Evolutionary conservation across 352 stramenopile genomes (phyloP).

Genomic region (Phytophthora tentaculata): DNA sequence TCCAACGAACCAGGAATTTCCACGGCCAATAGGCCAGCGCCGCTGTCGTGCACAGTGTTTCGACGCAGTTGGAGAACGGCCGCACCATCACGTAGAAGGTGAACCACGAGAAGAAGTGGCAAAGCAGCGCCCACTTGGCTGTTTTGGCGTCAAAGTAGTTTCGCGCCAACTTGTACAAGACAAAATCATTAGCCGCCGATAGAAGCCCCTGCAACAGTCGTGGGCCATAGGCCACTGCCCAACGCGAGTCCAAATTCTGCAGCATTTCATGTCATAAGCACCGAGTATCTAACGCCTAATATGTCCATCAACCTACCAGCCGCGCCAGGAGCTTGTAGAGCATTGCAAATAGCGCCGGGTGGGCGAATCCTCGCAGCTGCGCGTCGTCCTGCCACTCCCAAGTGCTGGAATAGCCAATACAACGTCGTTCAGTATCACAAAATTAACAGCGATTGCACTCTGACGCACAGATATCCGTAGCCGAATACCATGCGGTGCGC

Average conservation of each 20-base stretch:
- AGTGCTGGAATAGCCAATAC: constrained; percentile 48
- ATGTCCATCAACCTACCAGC: constrained; percentile 38
- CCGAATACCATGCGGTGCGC: constrained; percentile 88
- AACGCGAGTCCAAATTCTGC: constrained; percentile 82
- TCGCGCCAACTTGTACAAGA: constrained; percentile 67
- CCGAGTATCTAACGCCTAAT: not conserved
- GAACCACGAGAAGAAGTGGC: constrained; percentile 86
- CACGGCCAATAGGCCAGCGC: constrained; percentile 84
- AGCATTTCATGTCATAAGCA: constrained; percentile 3
- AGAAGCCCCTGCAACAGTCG: constrained; percentile 77
- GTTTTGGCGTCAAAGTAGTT: constrained; percentile 70
- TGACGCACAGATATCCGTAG: constrained; percentile 78
- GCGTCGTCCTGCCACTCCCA: constrained; percentile 87
- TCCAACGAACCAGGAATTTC: constrained; percentile 58
- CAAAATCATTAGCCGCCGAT: constrained; percentile 75
- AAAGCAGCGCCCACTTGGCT: constrained; percentile 79
- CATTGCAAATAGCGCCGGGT: constrained; percentile 77
- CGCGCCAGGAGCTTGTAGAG: constrained; percentile 80
- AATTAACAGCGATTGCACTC: not conserved
- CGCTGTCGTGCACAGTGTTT: constrained; percentile 80
- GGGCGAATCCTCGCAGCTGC: constrained; percentile 76
- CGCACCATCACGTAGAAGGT: constrained; percentile 87
- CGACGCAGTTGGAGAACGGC: constrained; percentile 88
- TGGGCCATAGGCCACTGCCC: constrained; percentile 81
- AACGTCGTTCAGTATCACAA: too few relatives aligned